Base-by-base conservation (phyloP, 768 basidiomycete genomes). In the Suillus luteus region DNA sequence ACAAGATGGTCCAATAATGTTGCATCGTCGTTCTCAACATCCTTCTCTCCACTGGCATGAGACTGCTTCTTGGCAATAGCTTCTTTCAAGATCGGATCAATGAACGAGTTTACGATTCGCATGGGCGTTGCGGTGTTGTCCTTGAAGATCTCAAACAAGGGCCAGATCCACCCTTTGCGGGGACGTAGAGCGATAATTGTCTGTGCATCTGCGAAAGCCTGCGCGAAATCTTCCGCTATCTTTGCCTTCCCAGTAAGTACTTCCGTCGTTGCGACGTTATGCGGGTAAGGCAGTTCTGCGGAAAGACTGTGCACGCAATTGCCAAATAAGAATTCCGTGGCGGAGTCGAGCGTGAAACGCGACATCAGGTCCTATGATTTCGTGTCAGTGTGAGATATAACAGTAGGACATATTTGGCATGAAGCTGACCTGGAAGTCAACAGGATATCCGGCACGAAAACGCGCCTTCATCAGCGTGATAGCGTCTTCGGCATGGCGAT, bases 321-420 rank as follows among this genome's bases (percentile, higher is more conserved):
- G 3, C 87, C 87, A 61, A 89, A 88, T 41, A 90, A 80, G 68
- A 88, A 88, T 62, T 88, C 86, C 0, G 86, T 84, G 2, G 87
- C 86, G 2, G 85, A 81, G 74, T 90, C 89, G 27, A 90, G 81
- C 0, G 88, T 88, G 70, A 88, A 89, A 2, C 86, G 81, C 3
- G 80, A 82, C 69, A 87, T 82, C 3, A 86, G 73, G 67, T 87
- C 87, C 82, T 85, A 62, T 15, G 11, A 60, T 31, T 22, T 59
- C 37, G 31, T 48, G 31, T 55, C 11, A 49, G 41, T 24, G 46
- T 49, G 22, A 15, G 6, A 59, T 38, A 52, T 51, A 40, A 15
- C 19, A 61, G 3, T 17, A 59, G 59, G 44, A 59, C 49, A 41
- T 51, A 59, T 48, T 22, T 3, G 7, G 24, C 24, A 46, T 46